phyloP scores from a whole-genome alignment of 2,329 filamentous ascomycete genomes.

The Tolypocladium guangdongense region DNA sequence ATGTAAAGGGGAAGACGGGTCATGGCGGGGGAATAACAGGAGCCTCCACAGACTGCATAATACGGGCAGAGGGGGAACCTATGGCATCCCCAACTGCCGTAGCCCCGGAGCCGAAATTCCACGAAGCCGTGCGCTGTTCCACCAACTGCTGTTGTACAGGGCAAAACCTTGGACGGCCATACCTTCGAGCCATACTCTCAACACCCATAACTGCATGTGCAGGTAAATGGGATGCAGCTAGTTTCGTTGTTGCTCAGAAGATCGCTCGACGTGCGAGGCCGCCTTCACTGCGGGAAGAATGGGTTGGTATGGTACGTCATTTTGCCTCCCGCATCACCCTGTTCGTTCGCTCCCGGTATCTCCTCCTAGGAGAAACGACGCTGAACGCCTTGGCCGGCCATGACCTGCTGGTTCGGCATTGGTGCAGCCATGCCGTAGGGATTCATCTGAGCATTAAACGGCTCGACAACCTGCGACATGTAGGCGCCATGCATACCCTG shows the following conservation, averaged over 20 bases:
- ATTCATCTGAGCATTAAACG: constrained; percentile 45
- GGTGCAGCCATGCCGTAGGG: constrained; percentile 46
- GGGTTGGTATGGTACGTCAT: constrained; percentile 5
- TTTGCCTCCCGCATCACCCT: background rate
- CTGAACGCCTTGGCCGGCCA: constrained; percentile 43
- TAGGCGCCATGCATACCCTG: constrained; percentile 53
- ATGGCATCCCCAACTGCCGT: background rate
- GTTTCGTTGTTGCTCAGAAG: background rate
- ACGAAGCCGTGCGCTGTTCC: background rate
- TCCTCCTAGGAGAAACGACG: constrained; percentile 44
- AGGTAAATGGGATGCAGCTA: background rate
- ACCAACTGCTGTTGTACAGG: background rate
- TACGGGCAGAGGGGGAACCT: background rate
- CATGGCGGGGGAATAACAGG: background rate
- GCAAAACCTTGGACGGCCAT: background rate
- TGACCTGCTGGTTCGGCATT: constrained; percentile 41
- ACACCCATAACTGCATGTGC: background rate
- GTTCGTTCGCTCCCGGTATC: background rate
- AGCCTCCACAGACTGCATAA: background rate
- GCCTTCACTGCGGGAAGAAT: constrained; percentile 7
- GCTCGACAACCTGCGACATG: constrained; percentile 45
- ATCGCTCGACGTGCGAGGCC: background rate
- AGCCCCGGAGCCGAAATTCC: background rate
- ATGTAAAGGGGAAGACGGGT: constrained; percentile 7
- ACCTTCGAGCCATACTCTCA: background rate